Evolutionary conservation across 2,329 filamentous ascomycete species (phyloP).

Genomic region (Penicillium sp.): DNA sequence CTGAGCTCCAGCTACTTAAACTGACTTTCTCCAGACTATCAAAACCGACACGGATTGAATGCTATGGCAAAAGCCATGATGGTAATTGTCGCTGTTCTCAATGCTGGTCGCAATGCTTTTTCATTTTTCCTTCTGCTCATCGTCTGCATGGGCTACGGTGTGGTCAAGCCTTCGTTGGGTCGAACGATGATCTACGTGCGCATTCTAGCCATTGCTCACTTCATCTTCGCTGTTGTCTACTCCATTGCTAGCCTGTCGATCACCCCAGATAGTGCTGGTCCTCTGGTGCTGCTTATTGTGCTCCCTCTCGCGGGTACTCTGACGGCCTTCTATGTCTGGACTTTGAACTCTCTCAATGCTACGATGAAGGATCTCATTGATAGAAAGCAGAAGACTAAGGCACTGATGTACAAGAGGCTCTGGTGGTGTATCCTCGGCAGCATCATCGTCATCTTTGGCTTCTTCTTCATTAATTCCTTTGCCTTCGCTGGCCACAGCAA

Average conservation of each 20-base stretch:
- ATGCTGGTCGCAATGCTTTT: slow-evolving; percentile 93
- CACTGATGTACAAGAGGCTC: slow-evolving; percentile 94
- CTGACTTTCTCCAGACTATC: slow-evolving; percentile 71
- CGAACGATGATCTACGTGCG: slow-evolving; percentile 94
- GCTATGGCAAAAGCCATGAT: slow-evolving; percentile 82
- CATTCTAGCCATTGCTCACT: slow-evolving; percentile 87
- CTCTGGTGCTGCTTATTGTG: slow-evolving; percentile 89
- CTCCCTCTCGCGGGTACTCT: slow-evolving; percentile 88
- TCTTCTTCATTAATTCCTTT: slow-evolving; percentile 98
- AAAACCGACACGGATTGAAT: slow-evolving; percentile 88
- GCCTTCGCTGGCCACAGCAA: slow-evolving; percentile 84
- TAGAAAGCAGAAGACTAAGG: slow-evolving; percentile 91
- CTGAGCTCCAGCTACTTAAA: not conserved
- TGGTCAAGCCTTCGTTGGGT: slow-evolving; percentile 90
- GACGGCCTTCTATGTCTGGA: slow-evolving; percentile 99
- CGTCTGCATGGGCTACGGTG: slow-evolving; percentile 98
- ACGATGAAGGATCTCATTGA: slow-evolving; percentile 97
- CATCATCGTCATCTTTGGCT: slow-evolving; percentile 94
- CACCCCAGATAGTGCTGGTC: slow-evolving; percentile 85
- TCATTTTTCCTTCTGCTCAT: slow-evolving; percentile 98
- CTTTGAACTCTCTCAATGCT: slow-evolving; percentile 88
- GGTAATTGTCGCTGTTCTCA: slow-evolving; percentile 88
- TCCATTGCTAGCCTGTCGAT: slow-evolving; percentile 86
- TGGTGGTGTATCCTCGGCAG: slow-evolving; percentile 97
- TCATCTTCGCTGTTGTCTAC: slow-evolving; percentile 92